phyloP scores from a whole-genome alignment of 176 grass and related monocot genomes.

The Oryza coarctata region DNA sequence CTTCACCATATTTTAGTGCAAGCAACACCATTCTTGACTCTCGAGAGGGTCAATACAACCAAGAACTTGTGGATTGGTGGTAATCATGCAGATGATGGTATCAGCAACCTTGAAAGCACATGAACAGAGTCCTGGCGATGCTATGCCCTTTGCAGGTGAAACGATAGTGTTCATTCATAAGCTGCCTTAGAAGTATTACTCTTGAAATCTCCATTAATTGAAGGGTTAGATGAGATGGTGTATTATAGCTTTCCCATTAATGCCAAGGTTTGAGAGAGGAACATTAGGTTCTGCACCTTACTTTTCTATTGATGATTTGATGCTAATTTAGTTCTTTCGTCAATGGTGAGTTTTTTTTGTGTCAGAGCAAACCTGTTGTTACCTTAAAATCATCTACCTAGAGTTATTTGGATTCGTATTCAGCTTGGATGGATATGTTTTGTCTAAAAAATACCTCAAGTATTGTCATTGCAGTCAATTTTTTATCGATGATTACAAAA shows the following conservation, averaged over 20 bases:
- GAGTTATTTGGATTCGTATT: no score
- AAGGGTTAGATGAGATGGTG: background rate
- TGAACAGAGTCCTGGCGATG: background rate
- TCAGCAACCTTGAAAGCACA: background rate
- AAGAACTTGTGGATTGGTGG: background rate
- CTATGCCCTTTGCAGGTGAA: background rate
- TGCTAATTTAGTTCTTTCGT: background rate
- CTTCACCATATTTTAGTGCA: background rate
- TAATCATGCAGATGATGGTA: background rate
- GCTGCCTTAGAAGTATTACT: background rate
- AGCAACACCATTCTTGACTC: background rate
- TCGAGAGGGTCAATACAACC: background rate
- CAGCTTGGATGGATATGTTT: no score
- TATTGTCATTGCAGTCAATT: background rate
- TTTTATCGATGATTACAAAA: background rate
- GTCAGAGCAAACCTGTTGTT: background rate
- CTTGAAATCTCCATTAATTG: background rate
- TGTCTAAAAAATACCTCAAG: background rate
- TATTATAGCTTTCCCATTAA: background rate
- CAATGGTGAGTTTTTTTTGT: background rate
- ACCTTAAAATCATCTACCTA: background rate
- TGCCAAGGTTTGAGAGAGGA: background rate
- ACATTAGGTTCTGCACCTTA: background rate
- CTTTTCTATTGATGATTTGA: background rate
- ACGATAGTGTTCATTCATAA: background rate